Evolutionary conservation across 2,329 filamentous ascomycete genomes (phyloP).

Genomic region (Paraphaeosphaeria minitans): DNA sequence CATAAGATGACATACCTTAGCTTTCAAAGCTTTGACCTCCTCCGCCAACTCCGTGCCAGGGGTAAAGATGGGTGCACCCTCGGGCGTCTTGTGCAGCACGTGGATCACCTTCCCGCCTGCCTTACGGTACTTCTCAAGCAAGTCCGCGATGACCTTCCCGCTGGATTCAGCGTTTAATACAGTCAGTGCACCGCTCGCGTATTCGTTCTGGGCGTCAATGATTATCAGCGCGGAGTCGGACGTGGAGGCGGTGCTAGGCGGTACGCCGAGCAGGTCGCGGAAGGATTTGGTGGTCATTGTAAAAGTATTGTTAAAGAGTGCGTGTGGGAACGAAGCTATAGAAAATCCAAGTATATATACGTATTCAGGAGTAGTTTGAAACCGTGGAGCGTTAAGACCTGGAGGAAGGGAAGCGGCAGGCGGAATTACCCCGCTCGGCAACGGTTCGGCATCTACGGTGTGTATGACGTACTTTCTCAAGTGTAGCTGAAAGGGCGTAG

Average conservation of each 20-base stretch:
- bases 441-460: not conserved
- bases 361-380: not conserved
- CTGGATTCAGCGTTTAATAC: conserved; percentile 60
- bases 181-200: conserved; percentile 62
- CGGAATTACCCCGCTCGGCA: conserved; percentile 4
- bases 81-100: conserved; percentile 63
- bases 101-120: conserved; percentile 63
- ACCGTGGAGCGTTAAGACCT: no score
- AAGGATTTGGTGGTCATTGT: conserved; percentile 45
- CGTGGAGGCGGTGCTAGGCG: conserved; percentile 61
- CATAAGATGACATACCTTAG: conserved; percentile 35
- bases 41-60: conserved; percentile 63
- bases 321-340: not conserved
- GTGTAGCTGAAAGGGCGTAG: not conserved
- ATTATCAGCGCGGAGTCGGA: conserved; percentile 67
- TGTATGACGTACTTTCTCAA: not conserved
- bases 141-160: conserved; percentile 60
- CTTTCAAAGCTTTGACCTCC: conserved; percentile 64
- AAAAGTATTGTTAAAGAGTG: not conserved
- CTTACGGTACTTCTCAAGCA: conserved; percentile 66
- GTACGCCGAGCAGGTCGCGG: conserved; percentile 60
- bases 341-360: not conserved
- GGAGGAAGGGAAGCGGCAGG: not conserved
- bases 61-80: conserved; percentile 70
- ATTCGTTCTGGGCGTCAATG: conserved; percentile 75